These are phyloP conservation scores for Epichloe elymi DNA, from an alignment of 2,329 filamentous ascomycete genomes.

Conservation along the genomic window DNA sequence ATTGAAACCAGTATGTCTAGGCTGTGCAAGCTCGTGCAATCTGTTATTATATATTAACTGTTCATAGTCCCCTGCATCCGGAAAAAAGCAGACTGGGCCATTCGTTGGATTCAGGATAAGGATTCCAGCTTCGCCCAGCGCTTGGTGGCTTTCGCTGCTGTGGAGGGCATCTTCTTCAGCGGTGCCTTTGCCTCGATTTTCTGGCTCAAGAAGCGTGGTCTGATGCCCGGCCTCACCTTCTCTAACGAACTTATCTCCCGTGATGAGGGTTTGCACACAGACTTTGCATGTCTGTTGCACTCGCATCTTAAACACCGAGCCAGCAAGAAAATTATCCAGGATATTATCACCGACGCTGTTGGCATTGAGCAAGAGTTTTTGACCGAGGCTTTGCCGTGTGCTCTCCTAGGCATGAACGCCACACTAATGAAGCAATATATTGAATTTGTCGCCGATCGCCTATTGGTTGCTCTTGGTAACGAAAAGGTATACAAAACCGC, in stretches of 20 bases:
- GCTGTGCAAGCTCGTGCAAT: slow-evolving; percentile 4
- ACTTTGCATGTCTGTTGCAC: slow-evolving; percentile 95
- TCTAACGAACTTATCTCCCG: slow-evolving; percentile 99
- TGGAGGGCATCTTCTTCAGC: slow-evolving; percentile 99
- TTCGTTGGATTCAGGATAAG: slow-evolving; percentile 87
- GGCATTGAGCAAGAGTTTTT: slow-evolving; percentile 95
- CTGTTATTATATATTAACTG: slow-evolving; percentile 5
- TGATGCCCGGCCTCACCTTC: slow-evolving; percentile 97
- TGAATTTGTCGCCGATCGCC: slow-evolving; percentile 94
- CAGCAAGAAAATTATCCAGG: slow-evolving; percentile 63
- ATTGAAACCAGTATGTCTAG: slow-evolving; percentile 81
- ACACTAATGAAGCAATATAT: slow-evolving; percentile 99
- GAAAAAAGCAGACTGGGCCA: slow-evolving; percentile 97
- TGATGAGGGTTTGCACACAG: slow-evolving; percentile 97
- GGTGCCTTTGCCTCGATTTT: slow-evolving; percentile 98
- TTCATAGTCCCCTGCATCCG: slow-evolving; percentile 76
- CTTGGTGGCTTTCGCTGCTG: slow-evolving; percentile 89
- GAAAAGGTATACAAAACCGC: slow-evolving; percentile 82
- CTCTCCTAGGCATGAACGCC: slow-evolving; percentile 93
- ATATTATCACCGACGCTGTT: slow-evolving; percentile 91
- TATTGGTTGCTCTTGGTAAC: slow-evolving; percentile 86
- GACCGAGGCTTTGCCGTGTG: slow-evolving; percentile 85
- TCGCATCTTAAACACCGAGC: slow-evolving; percentile 94
- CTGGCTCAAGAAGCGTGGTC: slow-evolving; percentile 99
- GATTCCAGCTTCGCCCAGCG: slow-evolving; percentile 91